phyloP scores from a whole-genome alignment of 2,329 filamentous ascomycete species.

The Calonectria henricotiae region DNA sequence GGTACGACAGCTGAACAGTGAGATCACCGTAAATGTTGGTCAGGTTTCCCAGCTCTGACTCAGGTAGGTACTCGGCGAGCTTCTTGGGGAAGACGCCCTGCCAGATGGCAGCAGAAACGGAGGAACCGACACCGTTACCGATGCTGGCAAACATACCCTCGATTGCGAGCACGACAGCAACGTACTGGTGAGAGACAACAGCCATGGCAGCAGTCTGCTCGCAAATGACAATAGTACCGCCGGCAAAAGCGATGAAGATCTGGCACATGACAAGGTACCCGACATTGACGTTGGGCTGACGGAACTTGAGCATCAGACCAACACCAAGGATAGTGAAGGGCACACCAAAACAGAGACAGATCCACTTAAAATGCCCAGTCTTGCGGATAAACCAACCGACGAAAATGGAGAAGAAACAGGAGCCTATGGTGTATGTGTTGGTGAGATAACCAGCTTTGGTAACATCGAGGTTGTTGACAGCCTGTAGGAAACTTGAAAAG shows the following conservation, averaged over 20 bases:
- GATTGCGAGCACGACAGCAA: slow-evolving; percentile 35
- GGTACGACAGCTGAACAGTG: slow-evolving; percentile 56
- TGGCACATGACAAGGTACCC: slow-evolving; percentile 68
- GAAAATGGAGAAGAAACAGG: slow-evolving; percentile 65
- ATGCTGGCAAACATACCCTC: slow-evolving; percentile 40
- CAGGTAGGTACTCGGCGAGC: slow-evolving; percentile 59
- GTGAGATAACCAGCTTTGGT: slow-evolving; percentile 66
- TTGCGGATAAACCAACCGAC: slow-evolving; percentile 67
- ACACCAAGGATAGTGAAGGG: slow-evolving; percentile 71
- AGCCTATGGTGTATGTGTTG: slow-evolving; percentile 68
- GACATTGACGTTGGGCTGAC: slow-evolving; percentile 67
- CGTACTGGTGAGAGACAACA: slow-evolving; percentile 35
- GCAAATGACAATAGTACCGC: slow-evolving; percentile 39
- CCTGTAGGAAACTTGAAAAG: slow-evolving; percentile 69
- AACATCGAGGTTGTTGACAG: slow-evolving; percentile 67
- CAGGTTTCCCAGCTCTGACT: slow-evolving; percentile 50
- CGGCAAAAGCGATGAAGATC: slow-evolving; percentile 42
- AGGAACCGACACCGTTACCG: slow-evolving; percentile 34
- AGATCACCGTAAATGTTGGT: slow-evolving; percentile 63
- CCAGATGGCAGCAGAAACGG: slow-evolving; percentile 39
- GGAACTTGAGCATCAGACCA: slow-evolving; percentile 73
- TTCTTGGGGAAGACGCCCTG: slow-evolving; percentile 57
- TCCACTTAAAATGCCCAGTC: slow-evolving; percentile 70
- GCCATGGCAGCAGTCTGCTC: slow-evolving; percentile 39
- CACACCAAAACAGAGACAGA: slow-evolving; percentile 68